phyloP scores from a whole-genome alignment of 2,329 filamentous ascomycete genomes.

The Trichothecium roseum region DNA sequence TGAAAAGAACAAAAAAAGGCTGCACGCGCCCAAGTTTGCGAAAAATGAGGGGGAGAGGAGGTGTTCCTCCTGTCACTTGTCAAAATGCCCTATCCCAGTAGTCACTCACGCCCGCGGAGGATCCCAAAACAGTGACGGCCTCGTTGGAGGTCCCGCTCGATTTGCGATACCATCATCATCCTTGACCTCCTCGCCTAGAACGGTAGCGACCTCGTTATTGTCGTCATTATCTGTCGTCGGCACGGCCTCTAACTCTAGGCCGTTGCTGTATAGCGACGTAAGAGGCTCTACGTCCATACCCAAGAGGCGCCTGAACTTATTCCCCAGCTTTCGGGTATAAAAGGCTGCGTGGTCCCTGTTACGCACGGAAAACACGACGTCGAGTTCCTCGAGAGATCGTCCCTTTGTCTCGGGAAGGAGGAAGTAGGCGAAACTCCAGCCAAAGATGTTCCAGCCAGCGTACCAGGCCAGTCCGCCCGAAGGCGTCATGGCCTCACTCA shows the following conservation, averaged over 20 bases:
- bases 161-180: no score
- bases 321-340: conserved; percentile 2
- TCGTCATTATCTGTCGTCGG: neutral
- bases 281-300: conserved; percentile 8
- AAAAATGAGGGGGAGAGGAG: no score
- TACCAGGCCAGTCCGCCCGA: conserved; percentile 23
- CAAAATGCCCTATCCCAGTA: no score
- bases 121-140: no score
- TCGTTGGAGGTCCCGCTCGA: no score
- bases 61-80: no score
- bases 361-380: conserved; percentile 16
- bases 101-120: no score
- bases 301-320: conserved; percentile 2
- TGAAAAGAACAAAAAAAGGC: no score
- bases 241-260: no score
- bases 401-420: conserved; percentile 52
- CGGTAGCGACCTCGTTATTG: neutral
- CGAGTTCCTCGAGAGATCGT: conserved; percentile 50
- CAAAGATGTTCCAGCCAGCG: conserved; percentile 17
- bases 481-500: conserved; percentile 10
- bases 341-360: conserved; percentile 10
- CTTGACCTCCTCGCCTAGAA: no score
- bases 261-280: conserved; percentile 8
- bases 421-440: conserved; percentile 39
- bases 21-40: no score